Percentiles rank a stretch among this genome's conserved stretches.
Conservation (phyloP, 1,284 basidiomycete genomes). For the Wolfiporia cocos region DNA sequence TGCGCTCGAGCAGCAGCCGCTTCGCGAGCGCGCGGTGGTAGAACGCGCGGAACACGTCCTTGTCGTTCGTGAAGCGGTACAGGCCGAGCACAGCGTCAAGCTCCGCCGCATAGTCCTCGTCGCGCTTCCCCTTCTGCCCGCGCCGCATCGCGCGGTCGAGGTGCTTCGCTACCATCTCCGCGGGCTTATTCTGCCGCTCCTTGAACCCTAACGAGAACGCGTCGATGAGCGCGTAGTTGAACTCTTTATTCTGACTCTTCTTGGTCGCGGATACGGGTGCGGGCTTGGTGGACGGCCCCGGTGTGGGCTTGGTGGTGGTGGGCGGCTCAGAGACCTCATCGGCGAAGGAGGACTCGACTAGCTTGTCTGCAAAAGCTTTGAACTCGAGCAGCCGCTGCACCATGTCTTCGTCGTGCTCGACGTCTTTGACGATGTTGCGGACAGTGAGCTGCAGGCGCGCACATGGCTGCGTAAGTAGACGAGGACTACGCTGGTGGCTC, state of each 20-base stretch:
- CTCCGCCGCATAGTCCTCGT: slow-evolving; percentile 62
- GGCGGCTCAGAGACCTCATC: slow-evolving; percentile 13
- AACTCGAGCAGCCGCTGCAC: slow-evolving; percentile 70
- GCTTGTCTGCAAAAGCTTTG: slow-evolving; percentile 56
- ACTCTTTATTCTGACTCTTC: slow-evolving; percentile 40
- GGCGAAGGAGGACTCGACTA: slow-evolving; percentile 44
- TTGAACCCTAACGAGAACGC: slow-evolving; percentile 84
- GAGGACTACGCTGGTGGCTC: not conserved
- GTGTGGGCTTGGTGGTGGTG: slow-evolving; percentile 14
- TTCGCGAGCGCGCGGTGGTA: slow-evolving; percentile 90
- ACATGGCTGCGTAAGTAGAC: not conserved
- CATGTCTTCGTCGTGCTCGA: slow-evolving; percentile 65
- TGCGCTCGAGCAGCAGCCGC: slow-evolving; percentile 80
- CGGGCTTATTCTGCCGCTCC: slow-evolving; percentile 79
- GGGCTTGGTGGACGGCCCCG: slow-evolving; percentile 15
- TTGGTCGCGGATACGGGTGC: slow-evolving; percentile 17
- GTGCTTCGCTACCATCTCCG: slow-evolving; percentile 92
- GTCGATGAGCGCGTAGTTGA: slow-evolving; percentile 58
- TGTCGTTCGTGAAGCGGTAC: slow-evolving; percentile 87
- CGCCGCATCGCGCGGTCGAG: slow-evolving; percentile 83
- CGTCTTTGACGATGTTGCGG: slow-evolving; percentile 52
- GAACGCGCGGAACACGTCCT: slow-evolving; percentile 93
- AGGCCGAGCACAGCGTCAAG: slow-evolving; percentile 78
- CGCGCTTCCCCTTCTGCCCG: slow-evolving; percentile 72
- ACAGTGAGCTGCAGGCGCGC: slow-evolving; percentile 29